Percentiles rank a stretch among this genome's conserved stretches.
Evolutionary conservation across 352 stramenopile genomes (phyloP).

Genomic region (Globisporangium yorkense): DNA sequence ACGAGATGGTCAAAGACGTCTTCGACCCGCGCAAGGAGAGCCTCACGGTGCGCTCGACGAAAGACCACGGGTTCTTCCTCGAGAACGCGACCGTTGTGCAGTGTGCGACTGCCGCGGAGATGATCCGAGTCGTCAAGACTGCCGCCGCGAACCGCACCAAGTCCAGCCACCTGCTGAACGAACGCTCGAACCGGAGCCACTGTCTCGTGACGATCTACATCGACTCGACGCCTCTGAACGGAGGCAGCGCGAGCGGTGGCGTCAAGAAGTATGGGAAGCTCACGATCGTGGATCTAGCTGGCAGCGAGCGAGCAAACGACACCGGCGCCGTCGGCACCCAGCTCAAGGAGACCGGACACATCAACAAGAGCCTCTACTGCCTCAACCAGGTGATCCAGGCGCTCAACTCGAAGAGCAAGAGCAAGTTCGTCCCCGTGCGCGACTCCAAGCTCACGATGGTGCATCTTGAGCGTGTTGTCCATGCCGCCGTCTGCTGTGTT

Average conservation of each 20-base stretch:
- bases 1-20: constrained; percentile 59
- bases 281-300: constrained; percentile 69
- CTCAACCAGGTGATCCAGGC: constrained; percentile 74
- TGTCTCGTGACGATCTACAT: constrained; percentile 80
- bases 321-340: constrained; percentile 52
- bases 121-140: constrained; percentile 56
- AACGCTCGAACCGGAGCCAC: constrained; percentile 68
- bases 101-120: constrained; percentile 45
- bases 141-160: constrained; percentile 56
- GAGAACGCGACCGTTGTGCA: constrained; percentile 69
- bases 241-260: neutral
- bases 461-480: neutral
- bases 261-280: constrained; percentile 68
- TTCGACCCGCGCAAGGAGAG: constrained; percentile 59
- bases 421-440: constrained; percentile 61
- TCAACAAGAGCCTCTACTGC: constrained; percentile 78
- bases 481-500: too few relatives aligned
- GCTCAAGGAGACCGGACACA: constrained; percentile 68
- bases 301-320: constrained; percentile 60
- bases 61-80: constrained; percentile 61
- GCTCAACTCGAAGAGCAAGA: constrained; percentile 42
- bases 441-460: constrained; percentile 76
- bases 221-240: constrained; percentile 33
- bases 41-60: constrained; percentile 47
- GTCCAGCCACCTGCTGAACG: constrained; percentile 65